Percentiles rank a stretch among this genome's conserved stretches.
Evolutionary conservation across 225 moss, liverwort and hornwort genomes (phyloP).

Genomic region (Asterella californica): DNA sequence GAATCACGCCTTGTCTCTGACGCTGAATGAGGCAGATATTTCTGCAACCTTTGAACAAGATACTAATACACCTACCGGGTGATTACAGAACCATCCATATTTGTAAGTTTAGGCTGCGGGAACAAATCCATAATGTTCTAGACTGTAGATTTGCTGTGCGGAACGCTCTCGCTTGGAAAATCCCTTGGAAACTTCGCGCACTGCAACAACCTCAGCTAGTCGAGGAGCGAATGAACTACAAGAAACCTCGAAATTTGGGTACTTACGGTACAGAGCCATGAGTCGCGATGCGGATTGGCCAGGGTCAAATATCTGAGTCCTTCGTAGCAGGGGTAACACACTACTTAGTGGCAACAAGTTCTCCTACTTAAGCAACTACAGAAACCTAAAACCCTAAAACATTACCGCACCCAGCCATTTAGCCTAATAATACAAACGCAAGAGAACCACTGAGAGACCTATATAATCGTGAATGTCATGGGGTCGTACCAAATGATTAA

Average conservation of each 20-base stretch:
- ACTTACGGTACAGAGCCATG: neutral
- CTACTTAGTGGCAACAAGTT: neutral
- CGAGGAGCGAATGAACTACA: neutral
- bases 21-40: neutral
- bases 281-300: neutral
- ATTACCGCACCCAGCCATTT: neutral
- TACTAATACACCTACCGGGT: neutral
- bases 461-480: neutral
- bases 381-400: slow-evolving; percentile 10
- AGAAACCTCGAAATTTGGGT: neutral
- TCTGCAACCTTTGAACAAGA: neutral
- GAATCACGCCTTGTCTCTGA: neutral
- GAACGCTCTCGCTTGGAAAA: neutral
- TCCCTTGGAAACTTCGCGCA: neutral
- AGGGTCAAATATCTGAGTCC: neutral
- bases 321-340: neutral
- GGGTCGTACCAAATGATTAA: slow-evolving; percentile 80
- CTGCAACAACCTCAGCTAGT: neutral
- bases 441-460: neutral
- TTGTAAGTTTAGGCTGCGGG: neutral
- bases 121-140: neutral
- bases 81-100: neutral
- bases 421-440: neutral
- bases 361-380: neutral
- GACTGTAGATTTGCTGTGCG: neutral